Base-by-base conservation (phyloP, 805 yeast genomes). In the Blastobotrys peoriensis region DNA sequence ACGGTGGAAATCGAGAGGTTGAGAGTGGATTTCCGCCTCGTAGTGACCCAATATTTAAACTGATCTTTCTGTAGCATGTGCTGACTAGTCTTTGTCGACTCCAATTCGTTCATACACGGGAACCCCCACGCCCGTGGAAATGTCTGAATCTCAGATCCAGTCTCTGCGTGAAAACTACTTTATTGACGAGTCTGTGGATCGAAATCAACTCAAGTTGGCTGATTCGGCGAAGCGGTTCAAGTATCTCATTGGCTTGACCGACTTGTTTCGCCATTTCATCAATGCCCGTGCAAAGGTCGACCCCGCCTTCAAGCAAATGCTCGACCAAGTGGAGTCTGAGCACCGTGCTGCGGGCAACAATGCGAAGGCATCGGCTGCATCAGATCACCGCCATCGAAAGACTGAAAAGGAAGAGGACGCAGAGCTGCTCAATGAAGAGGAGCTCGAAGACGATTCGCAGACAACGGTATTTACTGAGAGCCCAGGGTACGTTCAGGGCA, bases 321-420 rank as follows among this genome's bases (percentile, higher is more conserved):
- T 68, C 15, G 62, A 59, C 21, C 60, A 59, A 34, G 48, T 58
- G 4, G 60, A 58, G 25, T 44, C 42, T 21, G 47, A 59, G 49
- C 22, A 53, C 49, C 47, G 51, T 45, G 41, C 59, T 45, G 47
- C 41, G 42, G 51, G 48, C 44, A 44, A 51, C 38, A 38, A 35
- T n/a, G 40, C 41, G n/a, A 53, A 42, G 44, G 47, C 51, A 21
- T 53, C 47, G 51, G 47, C 44, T 16, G 37, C 52, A 41, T 54
- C 46, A 20, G 63, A 59, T 33, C 67, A 68, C 21, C 80, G 93
- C 40, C 79, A 85, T 44, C 75, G 97, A 52, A 93, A 89, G 58
- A 80, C 96, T 0, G 98, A 93, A 64, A 83, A 86, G 64, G 97
- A 91, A 63, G 98, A 91, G 65, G 98, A 91, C 62, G 94, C 87